Evolutionary conservation across 306 rosid species (phyloP), one percentile per base, ranked within the genome.

Genomic region (Echinosophora koreensis): DNA sequence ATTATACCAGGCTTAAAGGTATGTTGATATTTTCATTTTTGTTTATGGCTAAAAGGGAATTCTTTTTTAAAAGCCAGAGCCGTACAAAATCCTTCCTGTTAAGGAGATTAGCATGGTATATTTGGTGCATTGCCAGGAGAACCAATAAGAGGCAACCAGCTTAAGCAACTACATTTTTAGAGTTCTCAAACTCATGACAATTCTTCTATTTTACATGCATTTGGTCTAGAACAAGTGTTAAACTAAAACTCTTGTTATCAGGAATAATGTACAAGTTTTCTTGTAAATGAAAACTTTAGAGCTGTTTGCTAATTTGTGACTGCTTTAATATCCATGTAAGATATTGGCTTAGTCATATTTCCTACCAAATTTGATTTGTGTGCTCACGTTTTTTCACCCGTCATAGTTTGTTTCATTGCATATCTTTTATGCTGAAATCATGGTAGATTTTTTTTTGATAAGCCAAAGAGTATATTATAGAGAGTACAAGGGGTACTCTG

Each of bases 1-100:
- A 91, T 89, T 55, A 85, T 84, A 63, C 88, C 91, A 17, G 99
- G 97, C 49, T 85, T 95, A 55, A 88, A 90, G 98, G 99, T 91
- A 89, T 59, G 76, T 35, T 28, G 34, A 57, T 66, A 27, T 74
- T 66, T 71, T 55, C 41, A 3, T 55, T 37, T 69, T 64, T 41
- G 14, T 63, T 75, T 58, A 63, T 28, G 15, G 22, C 22, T 38
- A 30, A n/a, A 65, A 81, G 1, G 35, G 69, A 50, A n/a, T 54
- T 70, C 63, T 42, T 42, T 42, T 16, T 6, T 10, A 59, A 8
- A 59, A 60, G 44, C 69, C 41, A 17, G 57, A 44, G 10, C 38
- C 37, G 63, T 56, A 11, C 14, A 68, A 74, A 59, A 66, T 74
- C 1, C 6, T 12, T 42, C 38, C 27, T 79, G 49, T 39, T 77